Evolutionary conservation across 345 rosid species (phyloP), one percentile per base, ranked within the genome.

Genomic region (Eutrema japonicum): DNA sequence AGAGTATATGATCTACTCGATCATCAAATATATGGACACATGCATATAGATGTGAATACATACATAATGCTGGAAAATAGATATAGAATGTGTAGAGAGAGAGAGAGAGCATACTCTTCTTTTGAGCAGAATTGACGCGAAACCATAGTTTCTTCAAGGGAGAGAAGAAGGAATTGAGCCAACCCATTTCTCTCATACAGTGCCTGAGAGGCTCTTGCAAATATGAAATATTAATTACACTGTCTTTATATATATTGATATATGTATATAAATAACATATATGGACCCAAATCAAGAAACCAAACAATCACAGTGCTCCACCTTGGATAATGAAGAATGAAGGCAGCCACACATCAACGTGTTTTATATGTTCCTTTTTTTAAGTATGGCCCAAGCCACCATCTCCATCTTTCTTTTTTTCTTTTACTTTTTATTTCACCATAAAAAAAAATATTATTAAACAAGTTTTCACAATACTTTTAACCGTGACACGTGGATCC

Each of bases 141-240:
- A 89, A 71, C 96, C 96, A 94, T 9, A 94, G 85, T 86, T 94
- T 94, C 96, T 86, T 94, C 88, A 94, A 71, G 29, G 93, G 96
- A 76, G 90, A 88, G 88, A 94, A 64, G 83, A 94, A 88, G 77
- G 96, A 91, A 72, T 85, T 86, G 14, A 94, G 85, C 98, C 93
- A 89, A 53, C 93, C 88, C 98, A 94, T 94, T 79, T 77, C 59
- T 75, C 48, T 76, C 56, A 65, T 66, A 62, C 51, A 65, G 72
- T 58, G 76, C 78, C 67, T 59, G n/a, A n/a, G 60, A 59, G 83
- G 79, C 79, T 85, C 83, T 80, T 84, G 70, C 78, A 74, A 71
- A 77, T 35, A 65, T 71, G 76, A 42, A 54, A 66, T 66, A 66
- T 43, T 11, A 41, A 41, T 43, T 30, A 57, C 38, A 57, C 66